A percentile compares a stretch with the other conserved stretches of the same genome.
Conservation (phyloP, 1,284 basidiomycete species). For the Fomes fomentarius region DNA sequence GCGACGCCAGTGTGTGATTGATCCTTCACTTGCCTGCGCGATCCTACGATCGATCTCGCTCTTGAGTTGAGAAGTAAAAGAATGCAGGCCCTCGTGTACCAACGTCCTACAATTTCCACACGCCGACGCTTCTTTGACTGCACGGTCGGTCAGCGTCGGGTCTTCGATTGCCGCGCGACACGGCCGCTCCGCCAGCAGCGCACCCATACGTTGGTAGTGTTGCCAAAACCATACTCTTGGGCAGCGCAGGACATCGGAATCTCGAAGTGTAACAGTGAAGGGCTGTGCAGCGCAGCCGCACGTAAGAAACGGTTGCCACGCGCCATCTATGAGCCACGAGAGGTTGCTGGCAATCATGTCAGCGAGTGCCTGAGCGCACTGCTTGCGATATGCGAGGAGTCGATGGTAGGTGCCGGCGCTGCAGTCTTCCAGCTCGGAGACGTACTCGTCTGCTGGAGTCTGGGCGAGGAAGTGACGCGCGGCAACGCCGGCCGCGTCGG, state of each 20-base stretch:
- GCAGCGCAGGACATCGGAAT: background rate
- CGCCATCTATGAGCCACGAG: background rate
- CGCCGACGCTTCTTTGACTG: background rate
- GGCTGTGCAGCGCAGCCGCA: background rate
- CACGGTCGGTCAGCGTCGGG: background rate
- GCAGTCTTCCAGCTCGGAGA: background rate
- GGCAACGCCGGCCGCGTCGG: background rate
- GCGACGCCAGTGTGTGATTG: background rate
- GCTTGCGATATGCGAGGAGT: background rate
- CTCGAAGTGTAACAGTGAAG: background rate
- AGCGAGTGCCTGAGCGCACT: slow-evolving; percentile 2
- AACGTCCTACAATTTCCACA: background rate
- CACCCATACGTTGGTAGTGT: slow-evolving; percentile 2
- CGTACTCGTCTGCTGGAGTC: background rate
- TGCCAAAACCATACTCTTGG: slow-evolving; percentile 3
- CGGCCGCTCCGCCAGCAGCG: background rate
- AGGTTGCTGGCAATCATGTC: slow-evolving; percentile 5
- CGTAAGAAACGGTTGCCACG: background rate
- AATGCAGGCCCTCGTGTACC: background rate
- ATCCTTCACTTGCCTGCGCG: background rate
- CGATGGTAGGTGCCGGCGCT: background rate
- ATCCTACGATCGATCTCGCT: slow-evolving; percentile 1
- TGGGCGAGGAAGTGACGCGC: slow-evolving; percentile 1
- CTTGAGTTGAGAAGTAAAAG: background rate
- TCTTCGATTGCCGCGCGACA: slow-evolving; percentile 1